Evolutionary conservation across 345 rosid genomes (phyloP), one percentile per base, ranked within the genome.

Genomic region (Toxicodendron radicans): DNA sequence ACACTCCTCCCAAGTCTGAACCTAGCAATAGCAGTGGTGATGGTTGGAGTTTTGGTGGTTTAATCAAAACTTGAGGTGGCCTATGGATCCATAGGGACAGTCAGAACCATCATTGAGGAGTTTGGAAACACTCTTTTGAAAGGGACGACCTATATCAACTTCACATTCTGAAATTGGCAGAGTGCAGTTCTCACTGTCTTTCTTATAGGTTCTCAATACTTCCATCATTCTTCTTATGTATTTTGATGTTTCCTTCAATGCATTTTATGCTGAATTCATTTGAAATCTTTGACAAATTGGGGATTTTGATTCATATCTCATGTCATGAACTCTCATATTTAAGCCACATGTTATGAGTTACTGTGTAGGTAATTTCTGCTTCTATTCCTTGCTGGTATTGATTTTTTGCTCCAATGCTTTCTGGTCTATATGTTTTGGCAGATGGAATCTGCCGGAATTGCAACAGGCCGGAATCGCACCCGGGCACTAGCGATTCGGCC

Each of bases 381-480:
- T 33, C 5, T 43, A 10, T 66, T 51, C 41, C n/a, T 10, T 7
- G 18, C 33, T 7, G 51, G 66, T 70, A 33, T 21, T 0, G 1
- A 24, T 71, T 71, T 43, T 41, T n/a, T 48, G 21, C 45, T 16
- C 11, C 51, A 5, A 17, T 64, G 35, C 56, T 62, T 48, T 48
- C 64, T 61, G 63, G 3, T 41, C 32, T 23, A 5, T 57, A 56
- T 20, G 41, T 61, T 64, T 68, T 73, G 64, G 59, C 87, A 76
- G 84, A 76, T 84, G 84, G 89, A 76, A 49, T 73, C 80, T n/a
- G 79, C n/a, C n/a, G n/a, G n/a, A n/a, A n/a, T n/a, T n/a, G n/a
- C n/a, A n/a, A n/a, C n/a, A n/a, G n/a, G n/a, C n/a, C n/a, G n/a
- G n/a, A n/a, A n/a, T n/a, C n/a, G n/a, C n/a, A n/a, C n/a, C n/a